Evolutionary conservation across 805 yeast species (phyloP).

Genomic region (Jamesozyma gamospora): DNA sequence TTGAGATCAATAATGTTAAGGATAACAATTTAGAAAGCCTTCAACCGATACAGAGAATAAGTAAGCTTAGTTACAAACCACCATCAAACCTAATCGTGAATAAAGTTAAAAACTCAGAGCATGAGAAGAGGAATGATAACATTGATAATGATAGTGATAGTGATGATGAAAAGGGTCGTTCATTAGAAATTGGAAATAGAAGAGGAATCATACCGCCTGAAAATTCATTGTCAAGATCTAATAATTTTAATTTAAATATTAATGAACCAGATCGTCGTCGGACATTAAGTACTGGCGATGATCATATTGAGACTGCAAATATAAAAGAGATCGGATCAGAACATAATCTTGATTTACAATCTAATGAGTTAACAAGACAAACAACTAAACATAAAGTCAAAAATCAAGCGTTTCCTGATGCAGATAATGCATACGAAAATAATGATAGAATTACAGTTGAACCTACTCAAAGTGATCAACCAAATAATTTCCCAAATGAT

Average conservation of each 20-base stretch:
- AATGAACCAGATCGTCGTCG: not conserved
- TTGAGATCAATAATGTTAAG: not conserved
- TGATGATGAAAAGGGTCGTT: not conserved
- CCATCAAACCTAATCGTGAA: slow-evolving; percentile 3
- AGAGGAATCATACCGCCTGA: not conserved
- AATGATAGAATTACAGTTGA: not conserved
- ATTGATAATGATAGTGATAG: slow-evolving; percentile 2
- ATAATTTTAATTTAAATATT: not conserved
- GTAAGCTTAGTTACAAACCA: slow-evolving; percentile 15
- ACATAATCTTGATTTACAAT: slow-evolving; percentile 5
- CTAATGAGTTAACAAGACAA: slow-evolving; percentile 18
- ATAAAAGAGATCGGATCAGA: slow-evolving; percentile 5
- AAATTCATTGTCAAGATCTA: not conserved
- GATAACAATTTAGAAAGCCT: not conserved
- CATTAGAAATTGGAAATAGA: not conserved
- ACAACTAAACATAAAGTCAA: slow-evolving; percentile 3
- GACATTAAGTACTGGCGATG: slow-evolving; percentile 4
- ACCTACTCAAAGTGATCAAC: not conserved
- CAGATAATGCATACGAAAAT: not conserved
- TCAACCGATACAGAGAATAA: not conserved
- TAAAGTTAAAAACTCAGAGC: not conserved
- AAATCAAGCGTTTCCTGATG: not conserved
- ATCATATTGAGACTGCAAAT: slow-evolving; percentile 9
- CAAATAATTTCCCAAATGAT: not conserved
- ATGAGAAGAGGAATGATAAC: not conserved